Evolutionary conservation across 2,329 filamentous ascomycete species (phyloP), one percentile per base, ranked within the genome.

Genomic region (Diaporthe humulicola): DNA sequence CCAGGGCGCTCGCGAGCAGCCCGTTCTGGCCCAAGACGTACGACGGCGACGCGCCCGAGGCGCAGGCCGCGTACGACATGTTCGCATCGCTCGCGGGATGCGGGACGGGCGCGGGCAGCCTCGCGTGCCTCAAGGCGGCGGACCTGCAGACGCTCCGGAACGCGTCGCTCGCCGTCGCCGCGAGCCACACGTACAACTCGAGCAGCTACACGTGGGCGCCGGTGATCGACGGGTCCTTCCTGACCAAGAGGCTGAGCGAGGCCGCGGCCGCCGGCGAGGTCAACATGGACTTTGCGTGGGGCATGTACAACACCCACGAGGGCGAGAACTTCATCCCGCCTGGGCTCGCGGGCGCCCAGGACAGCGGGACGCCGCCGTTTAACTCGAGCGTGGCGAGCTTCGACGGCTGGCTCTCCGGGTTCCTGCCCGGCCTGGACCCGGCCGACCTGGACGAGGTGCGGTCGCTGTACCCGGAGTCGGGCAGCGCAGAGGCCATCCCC

Each of bases 231-330:
- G 87, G 85, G 14, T 79, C 75, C 0, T 92, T 92, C 78, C 81
- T 93, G 60, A 82, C 78, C 2, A 80, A 84, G 73, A 83, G 83
- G 25, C 82, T 93, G 2, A 88, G 86, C 3, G 77, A 84, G 74
- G 74, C 72, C 1, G 87, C 86, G 0, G 82, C 87, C 0, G 80
- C 78, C 5, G 81, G 82, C 0, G 69, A 77, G 5, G 81, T 90
- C 12, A 87, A 89, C 70, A 85, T 85, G 3, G 84, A 88, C 2
- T 79, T 82, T 12, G 85, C 87, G 0, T 88, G 88, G 76, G 85
- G 86, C n/a, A 89, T 88, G 84, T 92, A 92, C 80, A 93, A 93
- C 79, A 86, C 88, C 0, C 88, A 91, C 78, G 91, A 93, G 81
- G 90, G 91, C 30, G 87, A 92, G 79, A 90, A 90, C 76, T 93